phyloP scores from a whole-genome alignment of 78 protist species.

The Salpingoeca rosetta region DNA sequence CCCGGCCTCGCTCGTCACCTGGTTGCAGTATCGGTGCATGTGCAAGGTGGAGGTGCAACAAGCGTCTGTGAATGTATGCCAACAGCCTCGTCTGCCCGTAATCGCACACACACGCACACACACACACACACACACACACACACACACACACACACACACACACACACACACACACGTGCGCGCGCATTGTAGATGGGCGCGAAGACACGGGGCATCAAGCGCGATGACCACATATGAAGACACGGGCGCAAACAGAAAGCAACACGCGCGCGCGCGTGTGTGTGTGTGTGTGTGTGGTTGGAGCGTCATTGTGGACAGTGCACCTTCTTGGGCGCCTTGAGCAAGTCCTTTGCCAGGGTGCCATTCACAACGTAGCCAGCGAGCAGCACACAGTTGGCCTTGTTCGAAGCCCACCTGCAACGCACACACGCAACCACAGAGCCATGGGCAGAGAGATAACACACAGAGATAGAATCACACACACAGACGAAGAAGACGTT shows the following conservation, averaged over 20 bases:
- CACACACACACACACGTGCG: too few species aligned
- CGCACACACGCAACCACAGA: too few species aligned
- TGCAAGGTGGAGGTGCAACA: not conserved
- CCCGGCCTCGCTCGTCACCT: slow-evolving; percentile 43
- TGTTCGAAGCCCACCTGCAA: too few species aligned
- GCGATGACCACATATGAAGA: not conserved
- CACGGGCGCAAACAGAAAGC: too few species aligned
- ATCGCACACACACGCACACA: not conserved
- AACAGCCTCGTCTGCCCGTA: too few species aligned
- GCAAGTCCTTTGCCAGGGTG: slow-evolving; percentile 70
- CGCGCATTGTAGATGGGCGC: not conserved
- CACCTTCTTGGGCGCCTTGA: not conserved
- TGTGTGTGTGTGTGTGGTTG: too few species aligned
- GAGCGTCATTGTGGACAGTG: too few species aligned
- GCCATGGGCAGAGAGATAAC: too few species aligned
- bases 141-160: too few species aligned
- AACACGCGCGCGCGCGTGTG: not conserved
- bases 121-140: too few species aligned
- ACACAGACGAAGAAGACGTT: too few species aligned
- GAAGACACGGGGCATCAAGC: not conserved
- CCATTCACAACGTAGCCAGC: slow-evolving; percentile 90
- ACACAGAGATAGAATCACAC: too few species aligned
- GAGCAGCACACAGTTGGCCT: slow-evolving; percentile 77
- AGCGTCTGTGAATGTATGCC: not conserved
- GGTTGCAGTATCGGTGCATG: not conserved